Conservation (phyloP, 805 yeast species). For the Yamadazyma olivae region DNA sequence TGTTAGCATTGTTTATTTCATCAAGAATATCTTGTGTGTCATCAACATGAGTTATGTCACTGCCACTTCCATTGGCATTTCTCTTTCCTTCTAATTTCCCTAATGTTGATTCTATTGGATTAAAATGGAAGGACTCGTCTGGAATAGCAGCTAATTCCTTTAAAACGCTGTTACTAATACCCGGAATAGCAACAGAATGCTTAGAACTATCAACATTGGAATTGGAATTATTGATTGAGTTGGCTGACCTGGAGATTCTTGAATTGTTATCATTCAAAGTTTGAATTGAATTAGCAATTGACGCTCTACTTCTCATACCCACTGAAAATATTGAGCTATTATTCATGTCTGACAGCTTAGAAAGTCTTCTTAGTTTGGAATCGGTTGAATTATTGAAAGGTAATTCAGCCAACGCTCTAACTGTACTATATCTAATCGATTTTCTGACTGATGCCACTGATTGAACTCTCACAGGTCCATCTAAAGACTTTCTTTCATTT, state of each 20-base stretch:
- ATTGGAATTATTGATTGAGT: neutral
- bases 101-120: constrained; percentile 71
- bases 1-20: constrained; percentile 38
- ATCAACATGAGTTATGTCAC: constrained; percentile 16
- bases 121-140: constrained; percentile 62
- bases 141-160: constrained; percentile 78
- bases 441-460: constrained; percentile 21
- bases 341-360: constrained; percentile 25
- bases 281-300: constrained; percentile 7
- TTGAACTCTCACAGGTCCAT: constrained; percentile 16
- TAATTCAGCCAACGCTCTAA: constrained; percentile 38
- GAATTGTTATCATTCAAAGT: constrained; percentile 10
- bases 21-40: constrained; percentile 35
- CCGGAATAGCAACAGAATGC: constrained; percentile 53
- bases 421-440: constrained; percentile 34
- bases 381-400: constrained; percentile 27
- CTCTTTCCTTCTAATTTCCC: constrained; percentile 63
- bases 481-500: constrained; percentile 4
- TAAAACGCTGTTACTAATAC: constrained; percentile 38
- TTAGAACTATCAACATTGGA: constrained; percentile 10
- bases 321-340: constrained; percentile 36
- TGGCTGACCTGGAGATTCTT: neutral
- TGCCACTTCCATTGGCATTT: constrained; percentile 9
- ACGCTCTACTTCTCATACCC: constrained; percentile 17
- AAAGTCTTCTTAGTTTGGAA: constrained; percentile 11